phyloP scores from a whole-genome alignment of 345 rosid genomes.

The Eucalyptus marginata region DNA sequence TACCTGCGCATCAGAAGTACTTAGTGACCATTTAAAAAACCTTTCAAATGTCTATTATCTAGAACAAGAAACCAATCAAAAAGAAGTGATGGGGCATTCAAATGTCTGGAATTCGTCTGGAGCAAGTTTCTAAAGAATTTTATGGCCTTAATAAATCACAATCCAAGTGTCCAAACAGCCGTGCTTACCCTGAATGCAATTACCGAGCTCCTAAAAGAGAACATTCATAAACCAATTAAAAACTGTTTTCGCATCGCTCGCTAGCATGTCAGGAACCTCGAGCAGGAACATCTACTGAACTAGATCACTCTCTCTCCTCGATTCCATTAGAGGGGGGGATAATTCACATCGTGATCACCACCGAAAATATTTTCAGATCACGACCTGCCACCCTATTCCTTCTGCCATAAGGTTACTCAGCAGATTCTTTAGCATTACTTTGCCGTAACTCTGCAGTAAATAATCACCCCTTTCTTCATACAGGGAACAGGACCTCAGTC shows the following conservation, averaged over 20 bases:
- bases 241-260: not conserved
- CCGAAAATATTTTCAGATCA: not conserved
- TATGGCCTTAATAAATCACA: not conserved
- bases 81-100: not conserved
- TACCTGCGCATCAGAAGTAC: slow-evolving; percentile 8
- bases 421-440: not conserved
- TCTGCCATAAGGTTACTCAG: not conserved
- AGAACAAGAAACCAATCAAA: not conserved
- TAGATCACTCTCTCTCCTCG: not conserved
- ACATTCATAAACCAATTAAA: not conserved
- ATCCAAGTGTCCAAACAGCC: not conserved
- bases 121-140: not conserved
- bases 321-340: not conserved
- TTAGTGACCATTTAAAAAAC: not conserved
- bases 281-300: not conserved
- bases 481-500: not conserved
- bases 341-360: not conserved
- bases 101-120: not conserved
- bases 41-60: not conserved
- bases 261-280: not conserved
- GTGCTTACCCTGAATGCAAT: not conserved
- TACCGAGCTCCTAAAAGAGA: not conserved
- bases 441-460: not conserved
- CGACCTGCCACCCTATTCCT: not conserved
- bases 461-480: not conserved